A percentile compares a stretch with the other conserved stretches of the same genome.
These are phyloP conservation scores for Phytophthora brassicae DNA, from an alignment of 352 stramenopile species.

Conservation along the genomic window DNA sequence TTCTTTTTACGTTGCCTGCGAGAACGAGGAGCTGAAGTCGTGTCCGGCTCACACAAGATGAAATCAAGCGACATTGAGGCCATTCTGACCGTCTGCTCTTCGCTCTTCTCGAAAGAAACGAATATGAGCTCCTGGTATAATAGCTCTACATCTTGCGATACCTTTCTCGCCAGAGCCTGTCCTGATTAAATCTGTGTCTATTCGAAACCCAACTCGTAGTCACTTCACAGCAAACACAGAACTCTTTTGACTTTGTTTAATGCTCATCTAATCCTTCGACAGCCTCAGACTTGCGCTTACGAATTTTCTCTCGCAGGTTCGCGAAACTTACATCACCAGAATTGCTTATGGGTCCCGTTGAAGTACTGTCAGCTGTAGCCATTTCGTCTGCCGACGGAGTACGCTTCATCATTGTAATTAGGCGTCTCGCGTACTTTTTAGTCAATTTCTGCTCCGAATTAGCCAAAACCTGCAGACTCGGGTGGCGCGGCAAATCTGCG, in stretches of 20 bases:
- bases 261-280: slow-evolving; percentile 25
- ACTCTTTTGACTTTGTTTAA: slow-evolving; percentile 8
- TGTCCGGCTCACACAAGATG: slow-evolving; percentile 28
- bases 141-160: slow-evolving; percentile 14
- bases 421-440: slow-evolving; percentile 76
- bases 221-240: slow-evolving; percentile 5
- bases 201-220: not conserved
- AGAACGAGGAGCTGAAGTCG: slow-evolving; percentile 1
- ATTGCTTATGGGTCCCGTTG: slow-evolving; percentile 21
- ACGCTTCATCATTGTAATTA: slow-evolving; percentile 89
- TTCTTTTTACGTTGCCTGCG: slow-evolving; percentile 1
- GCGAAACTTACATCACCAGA: slow-evolving; percentile 58
- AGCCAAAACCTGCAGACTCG: slow-evolving; percentile 60
- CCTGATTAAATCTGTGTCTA: not conserved
- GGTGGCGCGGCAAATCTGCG: slow-evolving; percentile 74
- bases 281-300: slow-evolving; percentile 63
- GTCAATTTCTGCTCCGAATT: slow-evolving; percentile 88
- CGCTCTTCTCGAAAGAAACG: slow-evolving; percentile 15
- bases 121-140: slow-evolving; percentile 8
- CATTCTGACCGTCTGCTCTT: slow-evolving; percentile 15
- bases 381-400: slow-evolving; percentile 24
- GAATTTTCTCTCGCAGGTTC: slow-evolving; percentile 74
- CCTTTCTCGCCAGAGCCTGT: slow-evolving; percentile 20
- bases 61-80: slow-evolving; percentile 36
- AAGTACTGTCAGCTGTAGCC: slow-evolving; percentile 6